Evolutionary conservation across 495 filamentous ascomycete species (phyloP), one percentile per base, ranked within the genome.

Genomic region (Neurospora sp.): DNA sequence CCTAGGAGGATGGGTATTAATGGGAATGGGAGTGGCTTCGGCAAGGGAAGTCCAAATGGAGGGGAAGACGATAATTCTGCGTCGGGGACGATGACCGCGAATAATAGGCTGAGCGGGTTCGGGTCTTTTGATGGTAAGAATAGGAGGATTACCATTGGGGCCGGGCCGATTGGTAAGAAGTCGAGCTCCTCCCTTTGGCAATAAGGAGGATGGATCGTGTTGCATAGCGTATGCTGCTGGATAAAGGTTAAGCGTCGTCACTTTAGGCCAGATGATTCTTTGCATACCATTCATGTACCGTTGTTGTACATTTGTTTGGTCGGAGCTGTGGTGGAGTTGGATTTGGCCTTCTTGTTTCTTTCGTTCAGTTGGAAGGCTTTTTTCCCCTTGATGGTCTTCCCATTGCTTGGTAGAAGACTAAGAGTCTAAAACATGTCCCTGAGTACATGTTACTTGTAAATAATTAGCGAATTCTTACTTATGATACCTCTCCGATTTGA

Each of bases 101-200:
- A 14, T 48, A 68, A 48, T 5, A 71, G 46, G 53, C 53, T 35
- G 6, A 37, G 53, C 53, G 27, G 22, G 31, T 66, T 66, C 7
- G 53, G 53, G 5, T 35, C 53, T 3, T 40, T 72, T 48, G 76
- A 76, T 74, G 78, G 79, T 61, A 79, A 76, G 68, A 72, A 72
- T 79, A 81, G 79, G 70, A 78, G 79, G 66, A 79, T 78, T 74
- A 81, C 79, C 75, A 81, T 81, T 70, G 73, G 71, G 20, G 44
- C 70, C 44, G 71, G 53, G 14, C 14, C 27, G 53, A 66, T 35
- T 35, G 53, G 12, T 35, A 66, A 27, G 53, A 66, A 66, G 27
- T 66, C 48, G 48, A 27, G 48, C 20, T 59, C 48, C 11, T 59
- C 48, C 48, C 48, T 66, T 35, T 66, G 53, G 53, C 53, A 66